Base-by-base conservation (phyloP, 2,329 filamentous ascomycete species). In the Fonsecaea erecta region DNA sequence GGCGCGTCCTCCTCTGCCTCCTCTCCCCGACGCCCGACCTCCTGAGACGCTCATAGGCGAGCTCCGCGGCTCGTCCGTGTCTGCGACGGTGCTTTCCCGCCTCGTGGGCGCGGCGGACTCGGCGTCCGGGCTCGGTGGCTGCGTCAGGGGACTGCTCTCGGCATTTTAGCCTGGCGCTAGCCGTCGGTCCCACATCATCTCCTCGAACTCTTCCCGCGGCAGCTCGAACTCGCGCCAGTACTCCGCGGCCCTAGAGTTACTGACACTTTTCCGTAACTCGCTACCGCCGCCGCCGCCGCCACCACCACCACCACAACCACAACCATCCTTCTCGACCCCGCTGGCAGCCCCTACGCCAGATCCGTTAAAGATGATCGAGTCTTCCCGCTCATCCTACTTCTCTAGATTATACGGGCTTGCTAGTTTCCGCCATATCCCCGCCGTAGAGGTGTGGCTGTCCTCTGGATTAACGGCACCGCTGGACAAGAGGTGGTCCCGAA, bases 391-490 rank as follows among this genome's bases (percentile, higher is more conserved):
- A 77, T 98, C 92, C 64, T 97, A 88, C 48, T 89, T 85, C 54
- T 90, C 86, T 32, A 98, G 85, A 77, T 97, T 92, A 80, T 97
- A 99, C 68, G 95, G 86, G 35, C 87, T 87, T 34, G 85, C 81
- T 11, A 99, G 84, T 78, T 98, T 98, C 71, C 86, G 84, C 94
- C 95, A 98, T 69, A 99, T 97, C 46, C 91, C 90, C 65, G 90
- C 89, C 46, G 92, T 97, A 2, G 66, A 66, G 9, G 67, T 69
- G 79, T 99, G 95, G 16, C 86, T 85, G 71, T 80, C 76, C 70
- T 86, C 72, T 73, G 90, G 83, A 58, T 89, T 86, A 76, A 93
- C 85, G 75, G 91, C 90, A 73, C 92, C 92, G 77, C 93, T 90
- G 71, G 90, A 92, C 70, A 89, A 87, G 66, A 96, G 81, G 71